A percentile compares a stretch with the other conserved stretches of the same genome.
Conservation (phyloP, 1,139 yeast species). For the Hansenula anomala region DNA sequence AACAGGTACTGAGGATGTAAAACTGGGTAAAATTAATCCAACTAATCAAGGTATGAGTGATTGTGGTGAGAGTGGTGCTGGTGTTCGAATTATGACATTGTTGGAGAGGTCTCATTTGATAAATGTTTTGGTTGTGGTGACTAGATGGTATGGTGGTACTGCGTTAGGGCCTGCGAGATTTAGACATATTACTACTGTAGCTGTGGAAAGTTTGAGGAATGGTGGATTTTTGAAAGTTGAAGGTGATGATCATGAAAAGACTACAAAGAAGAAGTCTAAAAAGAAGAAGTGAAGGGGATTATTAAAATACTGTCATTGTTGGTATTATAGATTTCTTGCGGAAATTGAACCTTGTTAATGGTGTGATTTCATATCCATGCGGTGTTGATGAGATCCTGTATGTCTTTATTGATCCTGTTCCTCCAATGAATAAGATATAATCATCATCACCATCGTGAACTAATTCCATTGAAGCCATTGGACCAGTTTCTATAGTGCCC, state of each 20-base stretch:
- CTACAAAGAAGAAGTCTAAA: constrained; percentile 3
- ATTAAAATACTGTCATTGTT: not conserved
- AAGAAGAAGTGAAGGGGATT: constrained; percentile 2
- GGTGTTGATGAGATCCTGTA: not conserved
- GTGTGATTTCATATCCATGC: not conserved
- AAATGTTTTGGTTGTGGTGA: constrained; percentile 56
- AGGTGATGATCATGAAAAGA: not conserved
- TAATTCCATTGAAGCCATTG: not conserved
- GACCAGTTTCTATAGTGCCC: not conserved
- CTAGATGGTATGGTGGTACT: constrained; percentile 72
- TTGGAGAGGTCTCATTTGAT: constrained; percentile 41
- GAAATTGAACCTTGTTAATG: not conserved
- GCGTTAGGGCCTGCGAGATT: constrained; percentile 64
- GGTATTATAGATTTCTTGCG: not conserved
- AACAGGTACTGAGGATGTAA: constrained; percentile 27
- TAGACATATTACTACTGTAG: constrained; percentile 52
- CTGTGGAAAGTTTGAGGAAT: constrained; percentile 35
- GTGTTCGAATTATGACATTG: constrained; percentile 45
- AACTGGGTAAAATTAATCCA: constrained; percentile 4
- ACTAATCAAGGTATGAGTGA: constrained; percentile 50
- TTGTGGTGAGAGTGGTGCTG: constrained; percentile 67
- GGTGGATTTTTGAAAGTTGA: constrained; percentile 9
- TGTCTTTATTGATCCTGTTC: not conserved
- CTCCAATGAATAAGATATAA: not conserved
- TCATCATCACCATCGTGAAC: not conserved